Conservation (phyloP, 148 eudicot species). For the Oxyria digyna region DNA sequence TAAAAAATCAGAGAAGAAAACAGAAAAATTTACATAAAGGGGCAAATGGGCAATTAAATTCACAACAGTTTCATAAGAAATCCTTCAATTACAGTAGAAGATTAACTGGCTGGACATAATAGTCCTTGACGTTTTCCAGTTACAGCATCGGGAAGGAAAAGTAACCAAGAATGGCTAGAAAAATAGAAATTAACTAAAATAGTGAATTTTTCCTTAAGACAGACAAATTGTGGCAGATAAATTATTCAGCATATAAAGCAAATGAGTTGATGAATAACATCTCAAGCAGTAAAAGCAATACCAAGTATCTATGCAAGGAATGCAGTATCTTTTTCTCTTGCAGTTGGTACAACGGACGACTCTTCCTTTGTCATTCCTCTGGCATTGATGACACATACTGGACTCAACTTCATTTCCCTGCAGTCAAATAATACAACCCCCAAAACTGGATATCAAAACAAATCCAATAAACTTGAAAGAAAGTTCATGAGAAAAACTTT, state of each 20-base stretch:
- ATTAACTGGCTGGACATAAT: not conserved
- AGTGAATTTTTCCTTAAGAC: not conserved
- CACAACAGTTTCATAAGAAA: not conserved
- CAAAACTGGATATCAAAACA: not conserved
- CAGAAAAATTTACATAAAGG: not conserved
- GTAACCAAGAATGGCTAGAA: not conserved
- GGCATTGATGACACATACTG: slow-evolving; percentile 15
- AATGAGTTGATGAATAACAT: not conserved
- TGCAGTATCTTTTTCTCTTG: slow-evolving; percentile 5
- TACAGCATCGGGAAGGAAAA: not conserved
- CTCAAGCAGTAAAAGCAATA: not conserved
- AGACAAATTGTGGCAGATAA: not conserved
- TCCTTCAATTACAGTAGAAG: not conserved
- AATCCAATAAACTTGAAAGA: not conserved
- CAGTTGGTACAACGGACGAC: slow-evolving; percentile 12
- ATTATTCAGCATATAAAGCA: not conserved
- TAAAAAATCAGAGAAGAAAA: not conserved
- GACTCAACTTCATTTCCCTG: not conserved
- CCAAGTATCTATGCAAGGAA: not conserved
- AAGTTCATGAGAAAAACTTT: not conserved
- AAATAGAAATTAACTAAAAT: not conserved
- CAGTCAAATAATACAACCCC: not conserved
- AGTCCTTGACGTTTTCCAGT: not conserved
- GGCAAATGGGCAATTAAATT: not conserved
- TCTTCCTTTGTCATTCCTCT: slow-evolving; percentile 11